Evolutionary conservation across 495 filamentous ascomycete species (phyloP), one percentile per base, ranked within the genome.

Genomic region (Astrocystis sublimbata): DNA sequence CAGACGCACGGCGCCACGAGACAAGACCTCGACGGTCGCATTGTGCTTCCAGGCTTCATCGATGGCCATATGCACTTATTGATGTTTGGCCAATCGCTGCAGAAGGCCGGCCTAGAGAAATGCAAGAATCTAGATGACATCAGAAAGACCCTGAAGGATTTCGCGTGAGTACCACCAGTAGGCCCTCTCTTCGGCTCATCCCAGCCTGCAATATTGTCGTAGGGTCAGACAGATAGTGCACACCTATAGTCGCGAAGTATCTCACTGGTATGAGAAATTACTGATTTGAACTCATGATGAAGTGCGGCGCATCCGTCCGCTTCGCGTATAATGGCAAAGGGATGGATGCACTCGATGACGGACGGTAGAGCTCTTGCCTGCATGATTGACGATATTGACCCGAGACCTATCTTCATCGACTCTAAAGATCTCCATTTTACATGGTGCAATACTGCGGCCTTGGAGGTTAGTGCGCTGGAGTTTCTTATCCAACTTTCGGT

Each of bases 61-160:
- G 86, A 89, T 64, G 83, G 79, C 3, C 86, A 89, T 67, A 81
- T 86, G 67, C 86, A 89, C 61, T 76, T 89, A 26, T 72, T 88
- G 62, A 78, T 87, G 24, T 78, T 86, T 36, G 86, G 85, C 7
- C 80, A 84, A 35, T 81, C 86, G 0, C 77, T 87, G 19, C 79
- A 77, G 59, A 87, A 87, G 66, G 71, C 83, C 30, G 75, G 81
- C 53, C 75, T 89, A 4, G 77, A 82, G 33, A 40, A 53, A 6
- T 88, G 86, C 73, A 81, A 76, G 31, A 75, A 77, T 7, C 78
- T 88, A 3, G 63, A 73, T 19, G 80, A 86, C 17, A 88, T 89
- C 61, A 79, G 78, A 1, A 55, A 65, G 12, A 63, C 72, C 2
- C 83, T 89, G 64, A 77, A 74, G 26, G 58, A 72, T 3, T 84